Conservation (phyloP, 2,329 filamentous ascomycete species). For the Domatiomyces catenatus region DNA sequence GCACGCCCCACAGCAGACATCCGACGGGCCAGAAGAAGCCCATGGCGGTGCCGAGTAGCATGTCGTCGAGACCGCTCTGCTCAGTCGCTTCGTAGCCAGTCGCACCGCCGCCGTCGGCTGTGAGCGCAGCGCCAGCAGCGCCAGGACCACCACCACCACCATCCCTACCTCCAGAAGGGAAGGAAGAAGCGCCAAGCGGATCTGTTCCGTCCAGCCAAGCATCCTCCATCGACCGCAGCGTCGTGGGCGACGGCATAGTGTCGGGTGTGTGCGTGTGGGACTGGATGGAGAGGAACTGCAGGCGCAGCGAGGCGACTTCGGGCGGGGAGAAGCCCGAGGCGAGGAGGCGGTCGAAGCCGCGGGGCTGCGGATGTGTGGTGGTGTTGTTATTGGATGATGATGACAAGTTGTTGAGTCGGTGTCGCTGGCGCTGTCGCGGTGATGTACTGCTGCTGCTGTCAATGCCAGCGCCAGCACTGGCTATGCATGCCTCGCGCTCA, state of each 20-base stretch:
- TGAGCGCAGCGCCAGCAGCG: slow-evolving; percentile 21
- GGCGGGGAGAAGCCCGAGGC: slow-evolving; percentile 63
- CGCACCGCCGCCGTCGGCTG: slow-evolving; percentile 15
- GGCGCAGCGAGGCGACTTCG: slow-evolving; percentile 69
- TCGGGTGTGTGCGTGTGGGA: slow-evolving; percentile 71
- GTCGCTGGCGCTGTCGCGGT: slow-evolving; percentile 1
- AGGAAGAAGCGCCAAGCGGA: slow-evolving; percentile 29
- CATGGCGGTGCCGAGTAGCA: slow-evolving; percentile 74
- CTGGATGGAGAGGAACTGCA: slow-evolving; percentile 79
- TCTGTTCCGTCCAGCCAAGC: slow-evolving; percentile 64
- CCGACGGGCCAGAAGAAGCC: slow-evolving; percentile 93
- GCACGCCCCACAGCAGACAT: slow-evolving; percentile 66
- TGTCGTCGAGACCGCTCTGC: slow-evolving; percentile 58
- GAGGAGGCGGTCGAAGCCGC: slow-evolving; percentile 79
- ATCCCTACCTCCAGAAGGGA: slow-evolving; percentile 20
- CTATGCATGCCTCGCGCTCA: slow-evolving; percentile 42
- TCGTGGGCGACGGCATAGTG: slow-evolving; percentile 66
- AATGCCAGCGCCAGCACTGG: slow-evolving; percentile 3
- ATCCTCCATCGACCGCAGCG: slow-evolving; percentile 68
- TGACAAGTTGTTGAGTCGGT: not conserved
- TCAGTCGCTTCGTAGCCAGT: slow-evolving; percentile 25
- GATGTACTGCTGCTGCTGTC: not conserved
- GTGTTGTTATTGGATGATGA: slow-evolving; percentile 30
- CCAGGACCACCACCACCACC: slow-evolving; percentile 23
- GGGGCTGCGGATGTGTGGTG: slow-evolving; percentile 45